phyloP scores from a whole-genome alignment of 208 protist species.

The Tritrichomonas musculus region DNA sequence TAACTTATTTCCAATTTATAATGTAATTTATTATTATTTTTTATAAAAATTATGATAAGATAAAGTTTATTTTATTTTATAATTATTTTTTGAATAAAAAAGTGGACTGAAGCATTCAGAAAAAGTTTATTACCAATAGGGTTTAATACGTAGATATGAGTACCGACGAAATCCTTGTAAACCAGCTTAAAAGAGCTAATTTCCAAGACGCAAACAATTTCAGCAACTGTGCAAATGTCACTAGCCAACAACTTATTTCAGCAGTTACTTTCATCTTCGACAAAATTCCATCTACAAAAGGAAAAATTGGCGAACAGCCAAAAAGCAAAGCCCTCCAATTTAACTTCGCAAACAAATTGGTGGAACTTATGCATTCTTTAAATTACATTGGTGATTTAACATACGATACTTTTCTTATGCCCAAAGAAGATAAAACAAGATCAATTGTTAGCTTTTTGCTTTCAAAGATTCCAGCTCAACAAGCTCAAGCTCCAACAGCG shows the following conservation, averaged over 20 bases:
- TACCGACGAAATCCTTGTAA: background rate
- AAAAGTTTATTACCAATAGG: no score
- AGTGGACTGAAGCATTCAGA: no score
- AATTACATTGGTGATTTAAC: background rate
- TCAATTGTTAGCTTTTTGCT: background rate
- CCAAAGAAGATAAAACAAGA: background rate
- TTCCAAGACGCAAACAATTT: background rate
- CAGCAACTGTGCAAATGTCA: background rate
- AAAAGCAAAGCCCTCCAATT: background rate
- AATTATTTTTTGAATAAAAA: no score
- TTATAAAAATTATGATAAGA: no score
- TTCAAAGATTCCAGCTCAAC: background rate
- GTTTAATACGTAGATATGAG: no score
- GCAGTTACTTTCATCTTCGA: background rate
- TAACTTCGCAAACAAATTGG: background rate
- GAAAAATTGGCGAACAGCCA: background rate
- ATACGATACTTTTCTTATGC: background rate
- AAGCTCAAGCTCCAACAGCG: background rate
- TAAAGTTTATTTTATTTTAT: no score
- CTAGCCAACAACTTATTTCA: background rate
- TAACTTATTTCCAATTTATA: no score
- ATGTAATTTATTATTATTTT: no score
- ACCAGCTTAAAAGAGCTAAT: background rate
- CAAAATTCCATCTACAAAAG: background rate
- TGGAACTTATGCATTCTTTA: no score